Evolutionary conservation across 2,329 filamentous ascomycete genomes (phyloP).

Genomic region (Coniochaeta sp.): DNA sequence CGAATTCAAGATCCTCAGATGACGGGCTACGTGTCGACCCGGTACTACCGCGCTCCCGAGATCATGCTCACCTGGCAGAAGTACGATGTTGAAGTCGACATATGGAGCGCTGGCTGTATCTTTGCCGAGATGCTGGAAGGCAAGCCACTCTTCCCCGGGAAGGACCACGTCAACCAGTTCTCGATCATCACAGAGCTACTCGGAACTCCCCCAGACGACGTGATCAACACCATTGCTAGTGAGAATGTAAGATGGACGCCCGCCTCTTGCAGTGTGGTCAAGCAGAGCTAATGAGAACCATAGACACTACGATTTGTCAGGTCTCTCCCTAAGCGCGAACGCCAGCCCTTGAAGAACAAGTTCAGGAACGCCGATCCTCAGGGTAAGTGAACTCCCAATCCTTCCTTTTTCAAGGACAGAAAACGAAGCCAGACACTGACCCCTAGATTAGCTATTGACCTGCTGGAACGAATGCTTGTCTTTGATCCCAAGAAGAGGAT

Average conservation of each 20-base stretch:
- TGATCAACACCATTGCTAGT: constrained; percentile 96
- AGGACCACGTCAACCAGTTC: constrained; percentile 99
- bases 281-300: neutral
- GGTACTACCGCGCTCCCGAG: constrained; percentile 97
- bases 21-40: constrained; percentile 97
- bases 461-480: constrained; percentile 94
- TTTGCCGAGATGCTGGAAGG: constrained; percentile 99
- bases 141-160: constrained; percentile 95
- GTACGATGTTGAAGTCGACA: constrained; percentile 97
- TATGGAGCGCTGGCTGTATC: constrained; percentile 98
- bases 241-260: constrained; percentile 65
- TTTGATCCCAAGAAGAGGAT: constrained; percentile 97
- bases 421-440: constrained; percentile 5
- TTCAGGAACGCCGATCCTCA: constrained; percentile 90
- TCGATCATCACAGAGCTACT: constrained; percentile 98
- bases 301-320: constrained; percentile 95
- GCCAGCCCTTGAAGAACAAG: constrained; percentile 77
- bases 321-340: constrained; percentile 88
- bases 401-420: neutral
- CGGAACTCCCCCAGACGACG: constrained; percentile 93
- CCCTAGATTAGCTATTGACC: constrained; percentile 65
- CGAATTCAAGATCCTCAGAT: constrained; percentile 99
- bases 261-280: neutral
- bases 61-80: constrained; percentile 99
- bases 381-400: constrained; percentile 44